A percentile compares a stretch with the other conserved stretches of the same genome.
Conservation (phyloP, 306 rosid species). For the Begonia masoniana region DNA sequence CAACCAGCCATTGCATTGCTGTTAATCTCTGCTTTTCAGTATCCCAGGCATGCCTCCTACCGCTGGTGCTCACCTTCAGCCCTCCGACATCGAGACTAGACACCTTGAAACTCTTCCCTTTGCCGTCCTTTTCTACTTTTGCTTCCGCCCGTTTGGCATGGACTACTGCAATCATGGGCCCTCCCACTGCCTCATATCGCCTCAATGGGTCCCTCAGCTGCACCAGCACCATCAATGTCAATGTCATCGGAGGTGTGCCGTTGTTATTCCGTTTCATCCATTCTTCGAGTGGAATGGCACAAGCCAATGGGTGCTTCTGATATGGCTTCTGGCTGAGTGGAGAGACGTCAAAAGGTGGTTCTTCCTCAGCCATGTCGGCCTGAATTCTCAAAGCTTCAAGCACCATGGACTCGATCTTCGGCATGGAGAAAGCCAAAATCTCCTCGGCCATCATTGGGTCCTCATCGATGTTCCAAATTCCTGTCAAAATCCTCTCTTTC, state of each 20-base stretch:
- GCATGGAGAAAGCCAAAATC: conserved; percentile 57
- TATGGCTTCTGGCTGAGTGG: conserved; percentile 28
- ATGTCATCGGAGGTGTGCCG: conserved; percentile 10
- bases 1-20: conserved; percentile 90
- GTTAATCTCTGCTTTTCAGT: conserved; percentile 64
- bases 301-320: conserved; percentile 28
- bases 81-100: conserved; percentile 72
- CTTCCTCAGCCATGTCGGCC: conserved; percentile 77
- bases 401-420: conserved; percentile 65
- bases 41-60: conserved; percentile 54
- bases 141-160: conserved; percentile 25
- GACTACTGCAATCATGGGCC: conserved; percentile 55
- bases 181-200: conserved; percentile 73
- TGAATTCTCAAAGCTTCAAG: conserved; percentile 73
- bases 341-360: conserved; percentile 81
- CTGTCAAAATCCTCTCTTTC: conserved; percentile 61
- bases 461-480: conserved; percentile 75
- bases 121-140: conserved; percentile 10
- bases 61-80: conserved; percentile 38
- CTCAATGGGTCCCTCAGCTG: conserved; percentile 75
- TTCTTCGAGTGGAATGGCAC: conserved; percentile 50
- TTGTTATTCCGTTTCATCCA: conserved; percentile 39
- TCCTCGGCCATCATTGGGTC: conserved; percentile 41
- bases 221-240: conserved; percentile 40
- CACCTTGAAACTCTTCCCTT: conserved; percentile 46